Conservation (phyloP, 164 flowering plant genomes). For the Amborella trichopoda region DNA sequence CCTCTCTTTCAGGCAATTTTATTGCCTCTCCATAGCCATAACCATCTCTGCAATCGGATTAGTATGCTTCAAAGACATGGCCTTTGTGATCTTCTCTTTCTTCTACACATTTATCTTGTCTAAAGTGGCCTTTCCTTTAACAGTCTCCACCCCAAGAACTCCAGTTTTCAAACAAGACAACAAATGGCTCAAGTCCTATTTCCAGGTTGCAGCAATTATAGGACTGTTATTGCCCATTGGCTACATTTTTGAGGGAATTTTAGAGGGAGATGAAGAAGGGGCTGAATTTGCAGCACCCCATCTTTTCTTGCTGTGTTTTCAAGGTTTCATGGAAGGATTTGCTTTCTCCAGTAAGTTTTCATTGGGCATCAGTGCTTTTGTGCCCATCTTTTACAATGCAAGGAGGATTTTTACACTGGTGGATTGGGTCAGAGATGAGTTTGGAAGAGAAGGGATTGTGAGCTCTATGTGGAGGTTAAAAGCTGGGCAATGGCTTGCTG, state of each 20-base stretch:
- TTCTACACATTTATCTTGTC: constrained; percentile 20
- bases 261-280: constrained; percentile 47
- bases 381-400: constrained; percentile 58
- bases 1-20: constrained; percentile 30
- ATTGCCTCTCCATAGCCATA: constrained; percentile 17
- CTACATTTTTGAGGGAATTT: constrained; percentile 55
- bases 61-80: constrained; percentile 22
- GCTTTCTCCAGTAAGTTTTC: constrained; percentile 39
- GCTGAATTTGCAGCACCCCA: constrained; percentile 62
- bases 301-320: constrained; percentile 51
- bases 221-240: constrained; percentile 55
- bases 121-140: constrained; percentile 15
- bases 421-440: constrained; percentile 56
- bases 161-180: constrained; percentile 20
- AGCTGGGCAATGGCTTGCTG: constrained; percentile 47
- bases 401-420: constrained; percentile 39
- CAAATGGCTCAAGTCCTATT: constrained; percentile 26
- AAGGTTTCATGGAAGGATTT: constrained; percentile 55
- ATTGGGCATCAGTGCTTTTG: constrained; percentile 41
- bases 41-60: constrained; percentile 31
- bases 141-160: constrained; percentile 7
- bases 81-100: constrained; percentile 23
- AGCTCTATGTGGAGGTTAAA: constrained; percentile 30
- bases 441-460: constrained; percentile 20
- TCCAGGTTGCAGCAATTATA: constrained; percentile 29